Evolutionary conservation across 805 yeast species (phyloP).

Genomic region (Wickerhamomyces rabaulensis): DNA sequence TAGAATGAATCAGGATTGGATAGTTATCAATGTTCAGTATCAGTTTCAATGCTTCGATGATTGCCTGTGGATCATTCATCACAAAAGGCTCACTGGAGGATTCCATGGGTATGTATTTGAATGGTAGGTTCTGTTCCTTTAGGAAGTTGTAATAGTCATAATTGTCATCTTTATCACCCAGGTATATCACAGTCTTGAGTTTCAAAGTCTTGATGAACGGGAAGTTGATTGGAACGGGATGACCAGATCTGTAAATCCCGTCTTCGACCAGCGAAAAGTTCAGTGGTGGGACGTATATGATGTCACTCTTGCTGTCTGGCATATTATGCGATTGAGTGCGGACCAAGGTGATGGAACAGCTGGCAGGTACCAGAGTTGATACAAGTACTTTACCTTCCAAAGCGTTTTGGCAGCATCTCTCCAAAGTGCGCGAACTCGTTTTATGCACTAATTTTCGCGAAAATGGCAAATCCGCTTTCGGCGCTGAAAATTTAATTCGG

Average conservation of each 20-base stretch:
- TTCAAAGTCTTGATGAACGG: conserved; percentile 68
- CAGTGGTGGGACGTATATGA: conserved; percentile 75
- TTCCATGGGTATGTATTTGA: conserved; percentile 60
- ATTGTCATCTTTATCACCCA: conserved; percentile 70
- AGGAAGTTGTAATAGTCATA: conserved; percentile 71
- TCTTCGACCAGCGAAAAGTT: conserved; percentile 88
- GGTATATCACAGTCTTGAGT: conserved; percentile 73
- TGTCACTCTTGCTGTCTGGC: background rate
- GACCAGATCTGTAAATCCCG: conserved; percentile 85
- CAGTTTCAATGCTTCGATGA: conserved; percentile 51
- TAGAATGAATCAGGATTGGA: conserved; percentile 87
- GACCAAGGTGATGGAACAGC: background rate
- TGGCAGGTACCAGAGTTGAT: too few species aligned
- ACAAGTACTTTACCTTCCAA: too few species aligned
- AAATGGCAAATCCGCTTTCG: background rate
- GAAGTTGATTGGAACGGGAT: conserved; percentile 84
- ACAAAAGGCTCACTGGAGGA: conserved; percentile 73
- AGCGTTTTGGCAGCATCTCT: too few species aligned
- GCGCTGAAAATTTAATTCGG: background rate
- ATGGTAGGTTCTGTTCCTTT: conserved; percentile 40
- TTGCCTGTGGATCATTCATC: conserved; percentile 51
- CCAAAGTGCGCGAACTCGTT: background rate
- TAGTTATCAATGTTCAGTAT: conserved; percentile 63
- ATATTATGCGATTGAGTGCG: background rate
- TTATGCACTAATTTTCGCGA: background rate